Conservation (phyloP, 306 rosid species). For the Vigna trinervia region DNA sequence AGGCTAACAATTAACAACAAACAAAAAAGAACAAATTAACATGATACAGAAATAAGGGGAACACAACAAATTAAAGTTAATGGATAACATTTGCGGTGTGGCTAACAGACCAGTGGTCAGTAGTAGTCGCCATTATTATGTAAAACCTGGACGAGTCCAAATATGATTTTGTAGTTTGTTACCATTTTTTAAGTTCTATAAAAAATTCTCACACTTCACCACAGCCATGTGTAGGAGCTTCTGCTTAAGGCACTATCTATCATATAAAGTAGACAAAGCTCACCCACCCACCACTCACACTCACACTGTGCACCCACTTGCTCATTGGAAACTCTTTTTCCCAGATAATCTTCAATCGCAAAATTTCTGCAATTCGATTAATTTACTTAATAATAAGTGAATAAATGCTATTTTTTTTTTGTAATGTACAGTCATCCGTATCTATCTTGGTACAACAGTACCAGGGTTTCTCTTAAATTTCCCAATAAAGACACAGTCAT, state of each 20-base stretch:
- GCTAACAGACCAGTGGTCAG: slow-evolving; percentile 41
- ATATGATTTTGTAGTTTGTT: slow-evolving; percentile 10
- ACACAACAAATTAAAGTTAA: neutral
- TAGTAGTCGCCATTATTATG: neutral
- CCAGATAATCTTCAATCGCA: neutral
- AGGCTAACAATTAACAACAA: neutral
- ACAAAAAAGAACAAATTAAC: neutral
- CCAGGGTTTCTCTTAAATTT: neutral
- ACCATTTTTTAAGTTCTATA: slow-evolving; percentile 39
- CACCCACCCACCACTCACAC: neutral
- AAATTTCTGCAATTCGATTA: neutral
- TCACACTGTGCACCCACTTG: slow-evolving; percentile 22
- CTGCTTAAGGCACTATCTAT: slow-evolving; percentile 16
- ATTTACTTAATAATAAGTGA: neutral
- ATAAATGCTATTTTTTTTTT: neutral
- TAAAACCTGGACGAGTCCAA: slow-evolving; percentile 12
- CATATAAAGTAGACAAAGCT: neutral
- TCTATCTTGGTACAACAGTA: neutral
- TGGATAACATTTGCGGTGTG: slow-evolving; percentile 25
- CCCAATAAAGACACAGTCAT: slow-evolving; percentile 35
- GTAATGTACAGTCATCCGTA: neutral
- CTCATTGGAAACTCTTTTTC: neutral
- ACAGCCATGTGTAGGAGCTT: slow-evolving; percentile 36
- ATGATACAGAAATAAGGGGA: neutral
- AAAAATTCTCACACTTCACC: slow-evolving; percentile 16